Base-by-base conservation (phyloP, 805 yeast species). In the Wickerhamomyces strasburgensis region DNA sequence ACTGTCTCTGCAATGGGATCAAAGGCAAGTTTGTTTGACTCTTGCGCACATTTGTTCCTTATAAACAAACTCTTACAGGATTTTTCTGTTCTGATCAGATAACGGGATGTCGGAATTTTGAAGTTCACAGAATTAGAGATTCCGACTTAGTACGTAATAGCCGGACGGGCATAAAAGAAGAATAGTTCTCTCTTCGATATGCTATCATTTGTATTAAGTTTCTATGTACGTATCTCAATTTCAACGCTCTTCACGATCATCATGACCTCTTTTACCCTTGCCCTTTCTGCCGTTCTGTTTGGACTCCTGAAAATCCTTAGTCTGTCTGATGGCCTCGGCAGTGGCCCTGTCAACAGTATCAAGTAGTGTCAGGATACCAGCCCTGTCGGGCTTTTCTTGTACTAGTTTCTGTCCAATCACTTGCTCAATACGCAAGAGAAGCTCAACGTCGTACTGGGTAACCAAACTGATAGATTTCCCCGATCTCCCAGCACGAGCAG, bases 401-500 rank as follows among this genome's bases (percentile, higher is more conserved):
- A 89, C 89, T 38, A 93, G 67, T 56, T 84, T 87, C 69, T 80
- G 84, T n/a, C 67, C 73, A 36, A 93, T 73, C 8, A 84, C 97
- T 37, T 80, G 80, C 60, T 93, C 98, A 35, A 93, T 89, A 55
- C 96, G 72, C 47, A 88, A 65, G 54, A 86, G 84, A 51, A 88
- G 65, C 60, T 89, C 97, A 43, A 93, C 68, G 60, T 93, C 98
- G 58, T 93, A 93, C 60, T 93, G 98, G 0, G 98, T 89, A 23
- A 88, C 94, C 40, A 89, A 65, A 3, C 95, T 83, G 14, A 89
- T 70, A 3, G 96, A 84, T 57, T 81, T 84, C 33, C 96, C 96
- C 0, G 90, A 77, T 49, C 88, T 73, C 14, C 96, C 95, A 1
- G 95, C 95, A 61, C 96, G 80, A 2, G 97, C 96, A 24, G 96